Base-by-base conservation (phyloP, 768 basidiomycete species). In the Suillus lakei region DNA sequence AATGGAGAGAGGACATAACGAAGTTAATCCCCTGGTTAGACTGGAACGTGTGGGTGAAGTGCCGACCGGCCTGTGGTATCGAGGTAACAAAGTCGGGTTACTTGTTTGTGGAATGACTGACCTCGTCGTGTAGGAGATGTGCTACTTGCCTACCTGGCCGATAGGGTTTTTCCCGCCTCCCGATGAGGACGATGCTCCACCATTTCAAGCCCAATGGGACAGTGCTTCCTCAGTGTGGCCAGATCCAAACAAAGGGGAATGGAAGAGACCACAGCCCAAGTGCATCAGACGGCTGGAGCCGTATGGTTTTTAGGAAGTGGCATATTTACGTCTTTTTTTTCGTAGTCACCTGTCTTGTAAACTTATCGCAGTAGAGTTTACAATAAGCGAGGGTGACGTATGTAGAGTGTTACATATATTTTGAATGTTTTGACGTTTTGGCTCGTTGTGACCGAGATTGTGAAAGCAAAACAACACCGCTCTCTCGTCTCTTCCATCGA, bases 61-160 rank as follows among this genome's bases (percentile, higher is more conserved):
- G 71, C 28, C 50, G 62, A 21, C 71, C 71, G 15, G 55, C 32
- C 5, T 71, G 70, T 58, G 50, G 60, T 30, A 30, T 60, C 0
- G 66, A 69, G 61, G 69, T 70, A 56, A 3, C 38, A 12, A 21
- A 7, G 21, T 34, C 12, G n/a, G n/a, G 6, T 34, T 5, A 21
- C 30, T 53, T n/a, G 5, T 53, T 30, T 21, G 10, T 10, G 2
- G 30, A 30, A 30, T 55, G 32, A 55, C 32, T 55, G 54, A 55
- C 21, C 3, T n/a, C 21, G 28, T 55, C 18, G 8, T 21, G n/a
- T 9, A 75, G 75, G 73, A 74, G 41, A 68, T 71, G 50, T 75
- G 74, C 46, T 76, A 71, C 44, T 53, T 76, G 16, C 71, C 71
- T 56, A 74, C 72, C 1, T 74, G 71, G 73, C 70, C 69, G 32